phyloP scores from a whole-genome alignment of 306 rosid genomes.

The Fragaria ananassa region DNA sequence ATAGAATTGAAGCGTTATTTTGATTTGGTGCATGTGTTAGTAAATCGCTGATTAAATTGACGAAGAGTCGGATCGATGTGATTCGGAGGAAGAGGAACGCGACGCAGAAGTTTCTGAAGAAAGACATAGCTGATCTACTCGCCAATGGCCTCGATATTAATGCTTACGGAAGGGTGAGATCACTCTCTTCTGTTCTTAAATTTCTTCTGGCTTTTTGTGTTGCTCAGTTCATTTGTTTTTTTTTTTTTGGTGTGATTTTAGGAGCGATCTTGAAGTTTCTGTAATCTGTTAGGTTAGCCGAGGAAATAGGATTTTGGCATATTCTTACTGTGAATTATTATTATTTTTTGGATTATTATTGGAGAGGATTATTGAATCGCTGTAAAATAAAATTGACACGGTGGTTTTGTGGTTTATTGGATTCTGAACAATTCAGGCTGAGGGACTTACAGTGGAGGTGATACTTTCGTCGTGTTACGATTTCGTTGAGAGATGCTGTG shows the following conservation, averaged over 20 bases:
- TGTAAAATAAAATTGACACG: neutral
- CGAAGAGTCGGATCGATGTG: constrained; percentile 90
- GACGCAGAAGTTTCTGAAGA: constrained; percentile 81
- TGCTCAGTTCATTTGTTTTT: neutral
- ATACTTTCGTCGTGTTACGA: constrained; percentile 73
- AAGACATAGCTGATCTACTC: constrained; percentile 85
- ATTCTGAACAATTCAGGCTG: constrained; percentile 53
- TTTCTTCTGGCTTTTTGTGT: constrained; percentile 11
- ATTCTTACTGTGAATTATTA: neutral
- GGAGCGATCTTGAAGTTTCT: constrained; percentile 13
- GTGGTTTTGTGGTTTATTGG: neutral
- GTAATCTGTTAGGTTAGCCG: constrained; percentile 7
- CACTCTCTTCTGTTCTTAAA: neutral
- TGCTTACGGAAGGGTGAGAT: constrained; percentile 79
- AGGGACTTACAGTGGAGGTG: constrained; percentile 79
- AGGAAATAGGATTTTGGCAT: neutral
- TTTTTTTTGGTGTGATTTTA: neutral
- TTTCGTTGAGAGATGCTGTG: constrained; percentile 75
- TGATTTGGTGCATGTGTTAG: constrained; percentile 33
- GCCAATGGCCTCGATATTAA: constrained; percentile 64
- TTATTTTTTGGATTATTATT: neutral
- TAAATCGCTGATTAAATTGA: constrained; percentile 72
- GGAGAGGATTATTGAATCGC: neutral
- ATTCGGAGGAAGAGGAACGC: constrained; percentile 91
- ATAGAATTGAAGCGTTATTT: neutral